Conservation (phyloP, 1,139 yeast species). For the Candida sp. region DNA sequence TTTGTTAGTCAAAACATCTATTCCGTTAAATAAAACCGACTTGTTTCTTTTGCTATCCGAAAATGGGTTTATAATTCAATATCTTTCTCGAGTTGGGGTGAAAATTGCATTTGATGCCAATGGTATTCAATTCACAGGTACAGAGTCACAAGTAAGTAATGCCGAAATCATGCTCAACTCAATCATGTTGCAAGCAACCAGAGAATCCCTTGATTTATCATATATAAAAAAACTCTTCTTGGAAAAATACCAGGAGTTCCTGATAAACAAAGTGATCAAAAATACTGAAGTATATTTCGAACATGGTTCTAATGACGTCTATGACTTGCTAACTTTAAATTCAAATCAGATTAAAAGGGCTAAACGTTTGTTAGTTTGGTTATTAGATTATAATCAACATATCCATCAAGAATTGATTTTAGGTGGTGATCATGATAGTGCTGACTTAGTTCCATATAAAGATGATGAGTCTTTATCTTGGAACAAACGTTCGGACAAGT, state of each 20-base stretch:
- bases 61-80: constrained; percentile 43
- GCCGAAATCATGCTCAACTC: constrained; percentile 28
- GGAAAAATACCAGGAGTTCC: constrained; percentile 23
- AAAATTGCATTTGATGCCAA: constrained; percentile 35
- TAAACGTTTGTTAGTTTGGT: constrained; percentile 38
- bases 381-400: constrained; percentile 32
- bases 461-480: constrained; percentile 35
- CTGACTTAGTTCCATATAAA: constrained; percentile 21
- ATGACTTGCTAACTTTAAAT: constrained; percentile 29
- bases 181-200: constrained; percentile 31
- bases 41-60: constrained; percentile 47
- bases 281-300: constrained; percentile 35
- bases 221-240: constrained; percentile 20
- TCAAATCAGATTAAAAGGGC: constrained; percentile 26
- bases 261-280: constrained; percentile 22
- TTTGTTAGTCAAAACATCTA: constrained; percentile 31
- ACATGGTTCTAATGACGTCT: constrained; percentile 16
- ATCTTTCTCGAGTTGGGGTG: constrained; percentile 56
- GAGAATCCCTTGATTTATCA: constrained; percentile 29
- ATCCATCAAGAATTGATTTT: constrained; percentile 13
- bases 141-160: constrained; percentile 29
- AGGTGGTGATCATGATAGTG: constrained; percentile 1
- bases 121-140: constrained; percentile 25
- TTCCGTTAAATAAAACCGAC: constrained; percentile 40
- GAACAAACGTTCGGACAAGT: constrained; percentile 23